Percentiles rank a stretch among this genome's conserved stretches.
These are phyloP conservation scores for Phaffia australis DNA, from an alignment of 768 basidiomycete species.

Conservation along the genomic window DNA sequence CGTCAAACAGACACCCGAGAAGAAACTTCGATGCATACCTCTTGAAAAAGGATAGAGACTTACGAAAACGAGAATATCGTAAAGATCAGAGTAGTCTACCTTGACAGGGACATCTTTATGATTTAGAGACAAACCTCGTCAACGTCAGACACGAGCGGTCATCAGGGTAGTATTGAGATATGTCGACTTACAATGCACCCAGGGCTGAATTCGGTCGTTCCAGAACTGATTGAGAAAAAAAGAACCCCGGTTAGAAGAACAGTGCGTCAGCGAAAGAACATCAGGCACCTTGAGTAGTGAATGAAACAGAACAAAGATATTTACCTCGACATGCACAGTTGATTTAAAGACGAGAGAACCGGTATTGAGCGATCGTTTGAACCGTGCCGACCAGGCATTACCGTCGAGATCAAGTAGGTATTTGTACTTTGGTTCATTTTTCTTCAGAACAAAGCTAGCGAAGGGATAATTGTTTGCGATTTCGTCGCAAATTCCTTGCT, in stretches of 20 bases:
- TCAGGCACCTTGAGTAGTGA: neutral
- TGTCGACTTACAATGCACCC: constrained; percentile 48
- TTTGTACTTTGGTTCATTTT: constrained; percentile 9
- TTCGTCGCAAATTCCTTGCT: too few species aligned
- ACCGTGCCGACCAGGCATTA: too few species aligned
- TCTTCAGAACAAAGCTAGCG: too few species aligned
- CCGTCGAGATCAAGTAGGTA: constrained; percentile 4
- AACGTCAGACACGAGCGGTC: too few species aligned
- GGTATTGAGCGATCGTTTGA: too few species aligned
- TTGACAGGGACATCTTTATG: constrained; percentile 48
- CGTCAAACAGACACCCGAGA: neutral
- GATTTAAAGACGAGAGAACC: neutral
- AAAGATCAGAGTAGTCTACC: constrained; percentile 54
- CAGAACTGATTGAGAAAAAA: constrained; percentile 31
- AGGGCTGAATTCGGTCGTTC: constrained; percentile 50
- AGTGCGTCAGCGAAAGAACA: neutral
- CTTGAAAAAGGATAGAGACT: too few species aligned
- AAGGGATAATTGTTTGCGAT: too few species aligned
- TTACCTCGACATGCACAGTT: too few species aligned
- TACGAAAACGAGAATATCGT: constrained; percentile 56
- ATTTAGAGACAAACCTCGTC: too few species aligned
- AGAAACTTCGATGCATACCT: too few species aligned
- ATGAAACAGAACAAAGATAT: neutral
- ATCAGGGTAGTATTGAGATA: too few species aligned
- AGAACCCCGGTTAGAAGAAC: neutral